Evolutionary conservation across 164 flowering plant genomes (phyloP).

Genomic region (Annona squamosa): DNA sequence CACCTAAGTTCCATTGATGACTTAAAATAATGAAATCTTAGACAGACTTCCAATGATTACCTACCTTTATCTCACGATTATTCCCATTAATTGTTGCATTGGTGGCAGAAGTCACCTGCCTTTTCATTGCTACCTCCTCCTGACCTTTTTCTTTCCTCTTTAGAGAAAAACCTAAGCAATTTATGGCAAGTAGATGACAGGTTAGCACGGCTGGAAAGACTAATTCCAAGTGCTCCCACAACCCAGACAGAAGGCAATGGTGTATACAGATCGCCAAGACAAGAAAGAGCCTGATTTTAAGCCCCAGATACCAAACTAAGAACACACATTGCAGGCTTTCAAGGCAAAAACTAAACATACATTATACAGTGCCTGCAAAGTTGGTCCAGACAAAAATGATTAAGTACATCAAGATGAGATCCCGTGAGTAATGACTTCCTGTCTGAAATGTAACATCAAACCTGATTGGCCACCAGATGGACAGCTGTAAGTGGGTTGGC

Average conservation of each 20-base stretch:
- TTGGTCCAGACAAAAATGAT: background rate
- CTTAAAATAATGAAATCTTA: background rate
- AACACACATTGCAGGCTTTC: background rate
- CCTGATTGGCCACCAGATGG: constrained; percentile 17
- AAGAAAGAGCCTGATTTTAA: background rate
- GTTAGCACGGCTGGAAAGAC: background rate
- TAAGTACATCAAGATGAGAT: background rate
- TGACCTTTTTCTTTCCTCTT: constrained; percentile 39
- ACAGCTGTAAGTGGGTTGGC: constrained; percentile 9
- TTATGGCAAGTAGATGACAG: background rate
- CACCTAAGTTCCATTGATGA: background rate
- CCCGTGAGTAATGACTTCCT: background rate
- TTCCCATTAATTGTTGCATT: constrained; percentile 11
- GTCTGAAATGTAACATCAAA: background rate
- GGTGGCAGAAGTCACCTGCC: constrained; percentile 17
- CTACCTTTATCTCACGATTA: constrained; percentile 27
- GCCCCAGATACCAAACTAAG: background rate
- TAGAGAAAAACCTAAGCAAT: constrained; percentile 18
- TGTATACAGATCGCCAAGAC: background rate
- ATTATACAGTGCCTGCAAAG: background rate
- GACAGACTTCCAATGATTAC: background rate
- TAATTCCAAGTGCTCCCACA: no score
- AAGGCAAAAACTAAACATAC: background rate
- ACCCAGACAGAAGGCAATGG: background rate
- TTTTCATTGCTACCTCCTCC: constrained; percentile 20